Conservation (phyloP, 495 filamentous ascomycete genomes). For the Astrothelium macrocarpum region DNA sequence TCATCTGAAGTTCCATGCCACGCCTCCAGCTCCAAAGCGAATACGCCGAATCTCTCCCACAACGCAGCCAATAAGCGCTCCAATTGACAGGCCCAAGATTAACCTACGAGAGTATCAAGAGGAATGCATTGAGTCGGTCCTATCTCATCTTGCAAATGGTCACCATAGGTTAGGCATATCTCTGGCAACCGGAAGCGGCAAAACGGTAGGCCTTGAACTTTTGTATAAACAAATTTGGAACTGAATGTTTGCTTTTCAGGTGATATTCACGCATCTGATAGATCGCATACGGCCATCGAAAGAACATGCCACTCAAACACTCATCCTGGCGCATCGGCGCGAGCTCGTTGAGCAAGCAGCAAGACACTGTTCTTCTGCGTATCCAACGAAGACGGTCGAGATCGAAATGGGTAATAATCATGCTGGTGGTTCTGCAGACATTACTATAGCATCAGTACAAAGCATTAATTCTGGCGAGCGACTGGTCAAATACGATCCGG, state of each 20-base stretch:
- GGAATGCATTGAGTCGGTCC: conserved; percentile 69
- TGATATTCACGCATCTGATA: conserved; percentile 95
- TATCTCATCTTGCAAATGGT: conserved; percentile 59
- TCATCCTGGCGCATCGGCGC: conserved; percentile 84
- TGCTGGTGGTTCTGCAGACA: conserved; percentile 72
- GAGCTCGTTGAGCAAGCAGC: conserved; percentile 96
- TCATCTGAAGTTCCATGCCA: not conserved
- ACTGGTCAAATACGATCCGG: conserved; percentile 70
- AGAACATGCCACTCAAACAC: conserved; percentile 57
- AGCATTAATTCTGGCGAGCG: conserved; percentile 68
- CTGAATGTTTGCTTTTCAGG: conserved; percentile 36
- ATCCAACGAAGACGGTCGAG: conserved; percentile 70
- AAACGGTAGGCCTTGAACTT: conserved; percentile 53
- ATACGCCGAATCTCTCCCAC: not conserved
- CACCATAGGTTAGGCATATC: conserved; percentile 80
- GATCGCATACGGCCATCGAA: conserved; percentile 55
- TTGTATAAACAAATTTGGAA: not conserved
- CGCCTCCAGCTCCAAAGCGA: not conserved
- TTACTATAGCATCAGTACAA: conserved; percentile 84
- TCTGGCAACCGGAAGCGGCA: conserved; percentile 83
- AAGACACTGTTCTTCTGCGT: conserved; percentile 66
- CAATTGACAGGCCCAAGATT: conserved; percentile 10
- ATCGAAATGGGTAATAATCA: conserved; percentile 78
- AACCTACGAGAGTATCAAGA: conserved; percentile 37
- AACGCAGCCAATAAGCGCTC: not conserved